phyloP scores from a whole-genome alignment of 2,329 filamentous ascomycete genomes.

The Juglanconis juglandina region DNA sequence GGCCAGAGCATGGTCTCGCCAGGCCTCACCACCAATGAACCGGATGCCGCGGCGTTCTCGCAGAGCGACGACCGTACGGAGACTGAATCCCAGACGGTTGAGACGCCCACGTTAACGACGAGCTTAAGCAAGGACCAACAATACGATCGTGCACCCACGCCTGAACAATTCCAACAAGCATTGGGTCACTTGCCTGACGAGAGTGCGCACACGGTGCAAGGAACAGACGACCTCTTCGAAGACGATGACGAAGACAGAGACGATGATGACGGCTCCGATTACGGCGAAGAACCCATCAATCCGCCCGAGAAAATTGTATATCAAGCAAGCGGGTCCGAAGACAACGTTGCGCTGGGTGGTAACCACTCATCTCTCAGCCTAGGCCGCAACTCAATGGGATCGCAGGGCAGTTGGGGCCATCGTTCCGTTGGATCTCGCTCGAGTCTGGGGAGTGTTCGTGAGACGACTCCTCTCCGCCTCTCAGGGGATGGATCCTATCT shows the following conservation, averaged over 20 bases:
- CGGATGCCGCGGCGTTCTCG: neutral
- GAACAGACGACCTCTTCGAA: slow-evolving; percentile 33
- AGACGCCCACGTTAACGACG: neutral
- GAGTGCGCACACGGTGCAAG: slow-evolving; percentile 31
- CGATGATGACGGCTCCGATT: slow-evolving; percentile 6
- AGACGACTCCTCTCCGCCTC: slow-evolving; percentile 9
- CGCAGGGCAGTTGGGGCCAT: slow-evolving; percentile 8
- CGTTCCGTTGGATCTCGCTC: neutral
- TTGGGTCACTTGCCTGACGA: slow-evolving; percentile 15
- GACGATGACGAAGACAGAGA: slow-evolving; percentile 17
- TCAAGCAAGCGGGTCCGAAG: slow-evolving; percentile 3
- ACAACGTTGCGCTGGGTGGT: neutral
- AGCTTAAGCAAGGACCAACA: neutral
- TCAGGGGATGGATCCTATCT: slow-evolving; percentile 9
- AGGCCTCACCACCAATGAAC: neutral
- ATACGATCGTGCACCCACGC: neutral
- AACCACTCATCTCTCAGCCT: slow-evolving; percentile 8
- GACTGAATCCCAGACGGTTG: neutral
- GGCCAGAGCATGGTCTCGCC: neutral
- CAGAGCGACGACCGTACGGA: neutral
- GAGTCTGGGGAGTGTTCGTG: slow-evolving; percentile 10
- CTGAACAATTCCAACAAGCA: neutral
- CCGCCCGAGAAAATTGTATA: slow-evolving; percentile 6
- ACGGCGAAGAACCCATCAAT: slow-evolving; percentile 6
- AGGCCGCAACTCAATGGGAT: neutral